Percentiles rank a stretch among this genome's conserved stretches.
Conservation (phyloP, 108 stramenopile genomes). For the Cylindrotheca fusiformis region DNA sequence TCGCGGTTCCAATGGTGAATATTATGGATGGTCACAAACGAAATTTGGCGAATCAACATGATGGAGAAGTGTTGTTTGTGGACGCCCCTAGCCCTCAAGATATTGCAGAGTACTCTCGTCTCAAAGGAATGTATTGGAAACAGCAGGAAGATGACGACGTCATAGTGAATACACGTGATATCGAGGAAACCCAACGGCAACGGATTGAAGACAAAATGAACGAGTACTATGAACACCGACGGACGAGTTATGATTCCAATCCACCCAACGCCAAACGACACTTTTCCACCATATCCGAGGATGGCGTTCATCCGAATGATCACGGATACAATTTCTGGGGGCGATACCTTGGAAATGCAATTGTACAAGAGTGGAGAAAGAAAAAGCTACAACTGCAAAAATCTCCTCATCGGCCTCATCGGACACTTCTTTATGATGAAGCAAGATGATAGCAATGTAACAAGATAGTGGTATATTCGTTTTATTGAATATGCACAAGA, state of each 20-base stretch:
- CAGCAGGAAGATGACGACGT: slow-evolving; percentile 24
- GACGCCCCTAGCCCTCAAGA: slow-evolving; percentile 34
- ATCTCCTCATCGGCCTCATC: too few species aligned
- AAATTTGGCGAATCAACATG: slow-evolving; percentile 30
- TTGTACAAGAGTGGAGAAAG: slow-evolving; percentile 29
- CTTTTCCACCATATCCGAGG: slow-evolving; percentile 26
- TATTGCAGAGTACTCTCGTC: slow-evolving; percentile 26
- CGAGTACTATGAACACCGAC: slow-evolving; percentile 15
- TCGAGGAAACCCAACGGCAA: slow-evolving; percentile 12
- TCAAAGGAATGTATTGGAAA: slow-evolving; percentile 21
- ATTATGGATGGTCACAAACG: slow-evolving; percentile 49
- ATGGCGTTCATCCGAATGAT: slow-evolving; percentile 61
- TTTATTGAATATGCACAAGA: too few species aligned
- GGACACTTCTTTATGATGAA: too few species aligned
- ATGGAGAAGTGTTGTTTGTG: slow-evolving; percentile 44
- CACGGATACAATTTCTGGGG: slow-evolving; percentile 64
- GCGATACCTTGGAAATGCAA: slow-evolving; percentile 48
- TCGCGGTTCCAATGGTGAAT: slow-evolving; percentile 40
- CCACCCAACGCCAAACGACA: background rate
- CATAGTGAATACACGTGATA: slow-evolving; percentile 28
- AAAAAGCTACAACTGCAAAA: too few species aligned
- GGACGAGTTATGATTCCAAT: background rate
- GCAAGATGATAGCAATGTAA: too few species aligned
- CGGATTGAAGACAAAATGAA: slow-evolving; percentile 40
- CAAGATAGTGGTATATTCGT: too few species aligned